phyloP scores from a whole-genome alignment of 2,329 filamentous ascomycete species.

The Colletotrichum sp. region DNA sequence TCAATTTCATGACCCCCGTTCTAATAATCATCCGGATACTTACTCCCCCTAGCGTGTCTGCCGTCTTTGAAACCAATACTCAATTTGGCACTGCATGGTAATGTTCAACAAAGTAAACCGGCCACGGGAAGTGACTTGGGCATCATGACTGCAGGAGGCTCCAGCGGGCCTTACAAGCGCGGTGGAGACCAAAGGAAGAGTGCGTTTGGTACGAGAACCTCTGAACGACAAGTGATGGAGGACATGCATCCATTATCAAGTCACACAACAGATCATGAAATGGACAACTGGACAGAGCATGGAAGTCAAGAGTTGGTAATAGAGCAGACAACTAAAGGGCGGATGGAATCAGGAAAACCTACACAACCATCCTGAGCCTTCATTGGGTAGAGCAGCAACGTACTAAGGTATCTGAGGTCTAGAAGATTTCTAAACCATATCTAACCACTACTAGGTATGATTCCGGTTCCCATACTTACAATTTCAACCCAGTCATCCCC shows the following conservation, averaged over 20 bases:
- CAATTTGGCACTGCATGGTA: background rate
- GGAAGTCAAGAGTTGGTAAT: background rate
- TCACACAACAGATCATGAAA: background rate
- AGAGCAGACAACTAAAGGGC: background rate
- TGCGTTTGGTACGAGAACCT: background rate
- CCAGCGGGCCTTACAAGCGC: background rate
- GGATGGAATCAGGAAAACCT: background rate
- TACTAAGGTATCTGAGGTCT: background rate
- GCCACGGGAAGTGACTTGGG: background rate
- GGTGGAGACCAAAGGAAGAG: background rate
- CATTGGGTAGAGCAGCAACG: background rate
- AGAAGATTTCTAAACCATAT: too few species aligned
- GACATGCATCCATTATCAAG: background rate
- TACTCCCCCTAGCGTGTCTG: background rate
- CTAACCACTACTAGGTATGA: too few species aligned
- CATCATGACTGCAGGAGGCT: background rate
- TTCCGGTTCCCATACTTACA: too few species aligned
- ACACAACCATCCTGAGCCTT: background rate
- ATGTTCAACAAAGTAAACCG: background rate
- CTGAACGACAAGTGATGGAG: background rate
- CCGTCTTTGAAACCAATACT: background rate
- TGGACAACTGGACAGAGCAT: background rate
- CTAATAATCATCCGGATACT: background rate
- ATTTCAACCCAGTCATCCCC: background rate
- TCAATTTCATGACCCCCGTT: background rate